phyloP scores from a whole-genome alignment of 208 protist species.

The Trypanosomatidae sp. region DNA sequence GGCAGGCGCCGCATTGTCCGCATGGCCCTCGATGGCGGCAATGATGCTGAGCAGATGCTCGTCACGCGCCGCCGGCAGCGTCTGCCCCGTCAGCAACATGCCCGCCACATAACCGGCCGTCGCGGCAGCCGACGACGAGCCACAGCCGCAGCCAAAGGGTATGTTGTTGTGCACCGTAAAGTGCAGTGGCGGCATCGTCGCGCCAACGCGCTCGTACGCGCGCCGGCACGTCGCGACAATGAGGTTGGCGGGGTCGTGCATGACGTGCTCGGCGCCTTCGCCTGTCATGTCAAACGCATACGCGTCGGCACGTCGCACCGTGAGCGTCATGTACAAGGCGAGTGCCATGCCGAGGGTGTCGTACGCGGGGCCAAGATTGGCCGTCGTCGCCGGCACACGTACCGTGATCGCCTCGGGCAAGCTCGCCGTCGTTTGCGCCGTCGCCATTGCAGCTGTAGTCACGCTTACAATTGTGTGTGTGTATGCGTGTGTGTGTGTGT shows the following conservation, averaged over 20 bases:
- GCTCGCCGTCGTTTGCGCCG: too few species aligned
- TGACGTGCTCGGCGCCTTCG: conserved; percentile 66
- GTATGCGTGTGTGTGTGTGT: background rate
- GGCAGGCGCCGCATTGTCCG: conserved; percentile 87
- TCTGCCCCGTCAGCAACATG: conserved; percentile 69
- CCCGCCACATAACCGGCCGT: conserved; percentile 87
- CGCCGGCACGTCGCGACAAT: conserved; percentile 58
- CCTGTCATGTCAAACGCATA: conserved; percentile 72
- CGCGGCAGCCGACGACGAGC: conserved; percentile 79
- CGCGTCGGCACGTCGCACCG: conserved; percentile 51
- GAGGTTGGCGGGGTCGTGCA: conserved; percentile 64
- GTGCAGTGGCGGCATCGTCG: conserved; percentile 64
- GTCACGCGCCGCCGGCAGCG: conserved; percentile 46
- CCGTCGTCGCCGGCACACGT: conserved; percentile 90
- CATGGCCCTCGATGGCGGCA: conserved; percentile 82
- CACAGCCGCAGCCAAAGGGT: conserved; percentile 84
- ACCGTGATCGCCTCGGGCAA: too few species aligned
- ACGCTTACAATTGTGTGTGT: conserved; percentile 41
- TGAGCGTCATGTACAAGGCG: conserved; percentile 86
- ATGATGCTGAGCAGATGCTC: conserved; percentile 78
- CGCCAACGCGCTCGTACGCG: conserved; percentile 62
- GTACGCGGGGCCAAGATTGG: conserved; percentile 88
- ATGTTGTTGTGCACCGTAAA: conserved; percentile 85
- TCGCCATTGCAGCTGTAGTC: too few species aligned
- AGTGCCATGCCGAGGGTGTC: conserved; percentile 88